Evolutionary conservation across 768 basidiomycete genomes (phyloP), one percentile per base, ranked within the genome.

Genomic region (Pisolithus microcarpus): DNA sequence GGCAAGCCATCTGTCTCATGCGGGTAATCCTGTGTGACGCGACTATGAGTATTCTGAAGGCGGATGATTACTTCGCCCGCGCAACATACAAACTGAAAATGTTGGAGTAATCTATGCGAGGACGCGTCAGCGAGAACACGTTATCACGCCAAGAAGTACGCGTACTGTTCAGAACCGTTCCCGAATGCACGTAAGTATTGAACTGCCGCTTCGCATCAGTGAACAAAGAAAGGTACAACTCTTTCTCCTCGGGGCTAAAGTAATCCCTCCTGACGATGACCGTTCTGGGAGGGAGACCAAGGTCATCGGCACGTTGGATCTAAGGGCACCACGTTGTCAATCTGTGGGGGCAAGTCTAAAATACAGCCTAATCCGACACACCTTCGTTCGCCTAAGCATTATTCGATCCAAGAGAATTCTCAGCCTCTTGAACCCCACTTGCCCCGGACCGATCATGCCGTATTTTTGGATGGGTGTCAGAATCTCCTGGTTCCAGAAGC

Each of bases 401-500:
- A 97, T 90, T 45, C 90, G 73, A 62, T 95, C 91, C 34, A 99
- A 72, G 19, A 99, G 72, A 44, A 91, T 78, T 61, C 83, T 88
- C 53, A 98, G 75, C 68, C 96, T 97, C 72, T 88, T 91, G 76
- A 97, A 97, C 0, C 93, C 95, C 10, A 65, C 65, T 56, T 75
- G 74, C 9, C 95, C 95, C 3, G 87, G 82, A 1, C 88, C 91
- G 5, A 64, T 57, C 79, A 95, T 87, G 24, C 87, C 95, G 54
- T 85, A 74, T 65, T 85, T 91, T 68, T 97, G 93, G 53, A 99
- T 99, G 0, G 96, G 96, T 0, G 91, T 91, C 52, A 98, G 71
- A 55, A 99, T 94, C 68, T 97, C 90, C 56, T 87, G 90, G 65
- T 96, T 95, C 90, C 95, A 98, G 67, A 91, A 91, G 69, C 95